Conservation (phyloP, 257 asterid genomes). For the Ballota nigra region DNA sequence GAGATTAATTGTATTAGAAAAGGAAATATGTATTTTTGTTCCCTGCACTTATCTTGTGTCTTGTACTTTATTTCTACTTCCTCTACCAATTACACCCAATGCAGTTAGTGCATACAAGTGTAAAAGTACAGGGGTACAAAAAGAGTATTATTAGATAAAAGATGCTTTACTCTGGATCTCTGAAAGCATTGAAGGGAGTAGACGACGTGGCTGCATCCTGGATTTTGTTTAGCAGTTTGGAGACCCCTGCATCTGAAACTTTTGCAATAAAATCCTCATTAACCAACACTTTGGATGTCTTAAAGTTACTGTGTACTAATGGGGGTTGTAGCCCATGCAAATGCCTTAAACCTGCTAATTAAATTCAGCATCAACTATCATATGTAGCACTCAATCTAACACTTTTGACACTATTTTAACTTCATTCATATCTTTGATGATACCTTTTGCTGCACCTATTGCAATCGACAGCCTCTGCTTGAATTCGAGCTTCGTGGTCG, state of each 20-base stretch:
- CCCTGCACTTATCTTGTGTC: too few species aligned
- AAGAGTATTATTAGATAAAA: slow-evolving; percentile 1
- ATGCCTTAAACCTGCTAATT: slow-evolving; percentile 55
- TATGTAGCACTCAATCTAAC: too few species aligned
- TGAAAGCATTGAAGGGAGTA: too few species aligned
- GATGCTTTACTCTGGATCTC: slow-evolving; percentile 68
- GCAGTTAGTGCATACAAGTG: too few species aligned
- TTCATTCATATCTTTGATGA: too few species aligned
- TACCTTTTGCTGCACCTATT: slow-evolving; percentile 80
- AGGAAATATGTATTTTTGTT: too few species aligned
- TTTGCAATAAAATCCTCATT: slow-evolving; percentile 73
- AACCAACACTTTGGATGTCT: slow-evolving; percentile 74
- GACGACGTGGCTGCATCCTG: slow-evolving; percentile 42
- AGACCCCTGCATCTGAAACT: slow-evolving; percentile 72
- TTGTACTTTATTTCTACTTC: too few species aligned
- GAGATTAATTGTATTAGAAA: too few species aligned
- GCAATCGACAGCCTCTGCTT: slow-evolving; percentile 74
- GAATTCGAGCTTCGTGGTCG: slow-evolving; percentile 58
- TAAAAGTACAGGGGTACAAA: too few species aligned
- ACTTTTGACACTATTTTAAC: too few species aligned
- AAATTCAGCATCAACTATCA: too few species aligned
- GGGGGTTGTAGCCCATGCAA: slow-evolving; percentile 61
- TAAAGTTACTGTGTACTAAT: slow-evolving; percentile 53
- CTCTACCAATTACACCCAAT: too few species aligned
- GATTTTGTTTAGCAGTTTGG: slow-evolving; percentile 37